Evolutionary conservation across 805 yeast species (phyloP).

Genomic region (Maudiozyma bulderi): DNA sequence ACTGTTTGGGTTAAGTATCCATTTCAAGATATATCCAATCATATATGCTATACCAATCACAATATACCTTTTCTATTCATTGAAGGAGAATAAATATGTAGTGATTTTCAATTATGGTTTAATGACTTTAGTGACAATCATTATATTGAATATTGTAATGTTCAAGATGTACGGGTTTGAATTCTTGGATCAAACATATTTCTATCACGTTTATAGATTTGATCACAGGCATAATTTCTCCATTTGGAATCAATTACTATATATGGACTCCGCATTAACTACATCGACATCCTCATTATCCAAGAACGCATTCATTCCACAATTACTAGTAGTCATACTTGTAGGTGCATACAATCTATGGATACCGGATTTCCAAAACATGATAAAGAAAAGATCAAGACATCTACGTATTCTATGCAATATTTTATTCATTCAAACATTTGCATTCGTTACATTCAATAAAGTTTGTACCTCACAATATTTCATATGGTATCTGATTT

Average conservation of each 20-base stretch:
- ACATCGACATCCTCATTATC: conserved; percentile 7
- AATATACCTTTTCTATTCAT: conserved; percentile 21
- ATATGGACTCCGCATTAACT: conserved; percentile 41
- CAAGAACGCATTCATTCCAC: conserved; percentile 76
- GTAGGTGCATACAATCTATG: conserved; percentile 1
- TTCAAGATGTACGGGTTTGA: conserved; percentile 62
- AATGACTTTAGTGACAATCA: conserved; percentile 36
- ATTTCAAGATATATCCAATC: conserved; percentile 85
- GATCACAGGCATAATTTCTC: conserved; percentile 97
- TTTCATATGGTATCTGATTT: conserved; percentile 86
- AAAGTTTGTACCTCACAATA: conserved; percentile 91
- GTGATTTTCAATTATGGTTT: conserved; percentile 34
- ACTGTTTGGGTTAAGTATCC: conserved; percentile 69
- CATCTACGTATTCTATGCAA: conserved; percentile 28
- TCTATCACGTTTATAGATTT: conserved; percentile 71
- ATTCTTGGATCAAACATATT: conserved; percentile 65
- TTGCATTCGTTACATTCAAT: conserved; percentile 67
- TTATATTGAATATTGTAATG: conserved; percentile 47
- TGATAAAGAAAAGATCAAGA: not conserved
- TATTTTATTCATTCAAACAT: conserved; percentile 65
- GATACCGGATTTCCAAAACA: conserved; percentile 8
- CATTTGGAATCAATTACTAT: conserved; percentile 66
- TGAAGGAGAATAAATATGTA: not conserved
- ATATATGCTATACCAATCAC: conserved; percentile 70
- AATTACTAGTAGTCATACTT: conserved; percentile 37